Evolutionary conservation across 371 early-diverging fungal genomes (phyloP), one percentile per base, ranked within the genome.

Genomic region (Mortierella sp.): DNA sequence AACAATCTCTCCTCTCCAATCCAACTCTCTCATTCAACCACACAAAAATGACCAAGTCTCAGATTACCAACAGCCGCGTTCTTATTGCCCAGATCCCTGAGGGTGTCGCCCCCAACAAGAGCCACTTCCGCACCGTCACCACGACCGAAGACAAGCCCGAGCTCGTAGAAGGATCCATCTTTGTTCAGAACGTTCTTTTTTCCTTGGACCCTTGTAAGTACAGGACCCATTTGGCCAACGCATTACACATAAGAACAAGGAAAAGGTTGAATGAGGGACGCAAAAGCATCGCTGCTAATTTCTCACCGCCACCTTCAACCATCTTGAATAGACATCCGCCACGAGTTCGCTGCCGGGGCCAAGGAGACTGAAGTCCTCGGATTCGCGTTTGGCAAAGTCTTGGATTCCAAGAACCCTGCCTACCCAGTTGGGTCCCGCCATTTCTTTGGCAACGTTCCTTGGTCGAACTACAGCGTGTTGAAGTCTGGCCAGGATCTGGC

Each of bases 171-270:
- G 64, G 77, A 66, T 76, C 79, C 44, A 61, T 82, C 70, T 83
- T 82, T 52, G 79, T 86, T 63, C 81, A 86, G 80, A 86, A 85
- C 71, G 70, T 85, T 29, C 75, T 77, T 40, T 78, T 86, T 44
- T 75, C 77, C 31, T 58, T 75, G 73, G 80, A 82, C 53, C 83
- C 83, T 26, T 82, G 83, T 74, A 88, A 89, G 87, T 89, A 86
- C 67, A 10, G n/a, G 63, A 45, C 40, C 24, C n/a, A 19, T 45
- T 43, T 44, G 52, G 3, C 26, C 19, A 22, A 19, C 22, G 16
- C 14, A 22, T 3, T 19, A 45, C 14, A 45, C 14, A 45, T 14
- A 14, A 14, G 4, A 13, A 52, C n/a, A 26, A 52, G 22, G 4
- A 11, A 29, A 29, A 31, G 29, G 8, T 14, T 14, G 14, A 39